phyloP scores from a whole-genome alignment of 2,329 filamentous ascomycete species.

The Pseudogymnoascus sp. region DNA sequence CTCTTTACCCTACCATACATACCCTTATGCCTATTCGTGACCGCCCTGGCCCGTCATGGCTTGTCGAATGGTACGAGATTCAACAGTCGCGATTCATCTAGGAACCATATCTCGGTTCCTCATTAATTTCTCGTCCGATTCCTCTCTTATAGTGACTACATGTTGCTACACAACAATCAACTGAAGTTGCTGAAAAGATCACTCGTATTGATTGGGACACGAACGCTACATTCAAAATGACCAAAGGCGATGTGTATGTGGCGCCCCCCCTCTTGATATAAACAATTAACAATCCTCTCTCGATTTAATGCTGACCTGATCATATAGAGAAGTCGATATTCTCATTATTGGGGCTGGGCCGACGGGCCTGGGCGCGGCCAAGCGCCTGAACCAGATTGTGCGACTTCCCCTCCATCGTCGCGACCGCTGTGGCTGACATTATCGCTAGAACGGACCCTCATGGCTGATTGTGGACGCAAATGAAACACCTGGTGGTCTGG shows the following conservation, averaged over 20 bases:
- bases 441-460: constrained; percentile 70
- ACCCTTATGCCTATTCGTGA: neutral
- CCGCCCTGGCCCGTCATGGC: constrained; percentile 4
- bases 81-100: constrained; percentile 4
- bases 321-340: constrained; percentile 73
- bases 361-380: constrained; percentile 94
- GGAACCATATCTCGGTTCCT: neutral
- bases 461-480: constrained; percentile 95
- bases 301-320: neutral
- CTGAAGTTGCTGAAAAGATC: neutral
- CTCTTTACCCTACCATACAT: neutral
- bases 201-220: neutral
- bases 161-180: neutral
- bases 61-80: neutral
- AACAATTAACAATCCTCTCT: neutral
- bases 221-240: neutral
- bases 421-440: constrained; percentile 18
- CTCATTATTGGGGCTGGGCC: constrained; percentile 97
- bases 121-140: neutral
- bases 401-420: constrained; percentile 13
- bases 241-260: constrained; percentile 12
- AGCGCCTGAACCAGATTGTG: constrained; percentile 94
- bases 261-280: neutral
- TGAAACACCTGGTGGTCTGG: constrained; percentile 88
- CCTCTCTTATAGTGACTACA: neutral